These are phyloP conservation scores for Pichia sp. DNA, from an alignment of 1,139 yeast species.

Conservation along the genomic window DNA sequence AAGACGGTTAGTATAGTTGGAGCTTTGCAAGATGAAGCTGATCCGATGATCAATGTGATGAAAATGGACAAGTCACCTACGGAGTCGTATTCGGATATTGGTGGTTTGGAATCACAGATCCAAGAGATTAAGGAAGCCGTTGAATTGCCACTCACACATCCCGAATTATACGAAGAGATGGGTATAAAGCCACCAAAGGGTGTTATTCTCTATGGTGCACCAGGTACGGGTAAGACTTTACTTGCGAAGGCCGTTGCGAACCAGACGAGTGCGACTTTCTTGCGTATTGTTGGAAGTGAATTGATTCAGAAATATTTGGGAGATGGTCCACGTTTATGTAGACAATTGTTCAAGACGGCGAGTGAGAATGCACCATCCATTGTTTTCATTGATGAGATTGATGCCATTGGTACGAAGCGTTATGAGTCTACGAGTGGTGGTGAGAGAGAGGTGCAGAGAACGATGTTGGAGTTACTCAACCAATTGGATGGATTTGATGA, in stretches of 20 bases:
- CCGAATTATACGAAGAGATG: slow-evolving; percentile 97
- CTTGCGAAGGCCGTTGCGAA: slow-evolving; percentile 98
- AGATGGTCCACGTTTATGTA: slow-evolving; percentile 92
- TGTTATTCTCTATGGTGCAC: slow-evolving; percentile 96
- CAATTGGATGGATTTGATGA: slow-evolving; percentile 98
- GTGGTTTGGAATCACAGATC: slow-evolving; percentile 93
- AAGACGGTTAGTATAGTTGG: slow-evolving; percentile 94
- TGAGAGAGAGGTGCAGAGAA: slow-evolving; percentile 96
- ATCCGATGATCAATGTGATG: slow-evolving; percentile 97
- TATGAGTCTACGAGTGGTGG: slow-evolving; percentile 96
- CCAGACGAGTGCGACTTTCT: slow-evolving; percentile 93
- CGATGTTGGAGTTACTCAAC: slow-evolving; percentile 94
- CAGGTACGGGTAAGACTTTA: slow-evolving; percentile 97
- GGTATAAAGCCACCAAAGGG: slow-evolving; percentile 99
- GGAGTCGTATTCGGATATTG: slow-evolving; percentile 94
- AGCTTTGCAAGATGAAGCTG: slow-evolving; percentile 93
- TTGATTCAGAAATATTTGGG: slow-evolving; percentile 95
- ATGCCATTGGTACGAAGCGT: slow-evolving; percentile 97
- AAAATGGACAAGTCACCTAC: slow-evolving; percentile 94
- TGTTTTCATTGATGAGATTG: slow-evolving; percentile 97
- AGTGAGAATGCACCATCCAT: slow-evolving; percentile 97
- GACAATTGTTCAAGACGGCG: slow-evolving; percentile 95
- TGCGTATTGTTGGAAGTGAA: slow-evolving; percentile 96
- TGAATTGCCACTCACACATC: slow-evolving; percentile 94
- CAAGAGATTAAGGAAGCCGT: slow-evolving; percentile 98